Evolutionary conservation across 257 asterid genomes (phyloP).

Genomic region (Galeopsis tetrahit): DNA sequence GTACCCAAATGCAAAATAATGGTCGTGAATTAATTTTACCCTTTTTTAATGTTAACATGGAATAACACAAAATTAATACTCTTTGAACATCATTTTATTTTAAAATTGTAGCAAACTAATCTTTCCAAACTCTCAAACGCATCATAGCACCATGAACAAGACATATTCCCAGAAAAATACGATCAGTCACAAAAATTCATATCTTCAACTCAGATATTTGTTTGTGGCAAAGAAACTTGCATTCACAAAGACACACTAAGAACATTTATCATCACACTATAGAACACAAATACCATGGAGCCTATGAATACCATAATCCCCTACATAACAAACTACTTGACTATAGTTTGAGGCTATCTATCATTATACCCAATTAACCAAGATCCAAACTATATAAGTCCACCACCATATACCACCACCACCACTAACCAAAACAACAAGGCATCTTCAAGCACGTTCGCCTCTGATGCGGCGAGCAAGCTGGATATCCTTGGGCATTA

Average conservation of each 20-base stretch:
- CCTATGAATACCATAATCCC: slow-evolving; percentile 13
- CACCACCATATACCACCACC: slow-evolving; percentile 31
- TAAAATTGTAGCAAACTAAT: neutral
- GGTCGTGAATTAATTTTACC: too few species aligned
- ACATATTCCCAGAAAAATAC: neutral
- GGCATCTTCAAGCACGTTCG: slow-evolving; percentile 50
- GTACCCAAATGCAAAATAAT: too few species aligned
- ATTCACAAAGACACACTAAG: slow-evolving; percentile 7
- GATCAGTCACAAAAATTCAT: neutral
- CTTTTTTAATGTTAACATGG: too few species aligned
- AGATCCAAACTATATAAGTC: slow-evolving; percentile 21
- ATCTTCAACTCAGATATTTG: neutral
- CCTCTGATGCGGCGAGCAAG: slow-evolving; percentile 68
- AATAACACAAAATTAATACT: too few species aligned
- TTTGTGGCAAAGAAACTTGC: neutral
- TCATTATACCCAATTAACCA: slow-evolving; percentile 20
- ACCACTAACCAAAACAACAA: slow-evolving; percentile 13
- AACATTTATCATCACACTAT: neutral
- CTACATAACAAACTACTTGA: slow-evolving; percentile 28
- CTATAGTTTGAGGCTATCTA: slow-evolving; percentile 19
- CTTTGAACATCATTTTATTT: too few species aligned
- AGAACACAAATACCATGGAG: neutral
- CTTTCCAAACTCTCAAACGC: neutral
- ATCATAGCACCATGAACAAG: neutral
- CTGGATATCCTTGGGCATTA: slow-evolving; percentile 63